These are phyloP conservation scores for Russula virescens DNA, from an alignment of 768 basidiomycete species.

Conservation along the genomic window DNA sequence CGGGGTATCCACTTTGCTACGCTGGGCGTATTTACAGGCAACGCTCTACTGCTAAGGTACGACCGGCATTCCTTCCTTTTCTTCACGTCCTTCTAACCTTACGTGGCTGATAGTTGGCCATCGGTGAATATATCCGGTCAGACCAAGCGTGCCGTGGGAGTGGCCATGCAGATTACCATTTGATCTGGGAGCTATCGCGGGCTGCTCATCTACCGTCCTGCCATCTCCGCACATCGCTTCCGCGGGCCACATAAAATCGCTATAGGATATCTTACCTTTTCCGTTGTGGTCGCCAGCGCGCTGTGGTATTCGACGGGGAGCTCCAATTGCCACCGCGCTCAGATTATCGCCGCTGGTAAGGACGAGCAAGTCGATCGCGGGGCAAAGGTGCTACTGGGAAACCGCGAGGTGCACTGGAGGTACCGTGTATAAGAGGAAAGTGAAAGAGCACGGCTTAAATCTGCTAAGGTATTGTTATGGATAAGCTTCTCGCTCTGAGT, in stretches of 20 bases:
- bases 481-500: too few species aligned
- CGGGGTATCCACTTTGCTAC: constrained; percentile 52
- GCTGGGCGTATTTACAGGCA: constrained; percentile 53
- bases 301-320: constrained; percentile 44
- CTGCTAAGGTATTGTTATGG: not conserved
- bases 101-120: constrained; percentile 39
- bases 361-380: constrained; percentile 22
- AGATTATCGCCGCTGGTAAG: constrained; percentile 20
- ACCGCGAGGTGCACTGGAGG: constrained; percentile 27
- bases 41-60: constrained; percentile 50
- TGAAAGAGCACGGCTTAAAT: not conserved
- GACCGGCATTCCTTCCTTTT: not conserved
- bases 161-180: constrained; percentile 60
- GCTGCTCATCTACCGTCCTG: constrained; percentile 52
- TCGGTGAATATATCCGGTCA: constrained; percentile 65
- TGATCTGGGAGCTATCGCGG: constrained; percentile 54
- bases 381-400: constrained; percentile 28
- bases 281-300: constrained; percentile 38
- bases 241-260: constrained; percentile 53
- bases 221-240: constrained; percentile 41
- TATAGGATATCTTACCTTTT: constrained; percentile 53
- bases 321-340: constrained; percentile 45
- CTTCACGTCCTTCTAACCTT: not conserved
- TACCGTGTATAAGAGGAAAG: constrained; percentile 9
- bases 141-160: constrained; percentile 57